Evolutionary conservation across 2,329 filamentous ascomycete genomes (phyloP), one percentile per base, ranked within the genome.

Genomic region (Fusarium incarnatum): DNA sequence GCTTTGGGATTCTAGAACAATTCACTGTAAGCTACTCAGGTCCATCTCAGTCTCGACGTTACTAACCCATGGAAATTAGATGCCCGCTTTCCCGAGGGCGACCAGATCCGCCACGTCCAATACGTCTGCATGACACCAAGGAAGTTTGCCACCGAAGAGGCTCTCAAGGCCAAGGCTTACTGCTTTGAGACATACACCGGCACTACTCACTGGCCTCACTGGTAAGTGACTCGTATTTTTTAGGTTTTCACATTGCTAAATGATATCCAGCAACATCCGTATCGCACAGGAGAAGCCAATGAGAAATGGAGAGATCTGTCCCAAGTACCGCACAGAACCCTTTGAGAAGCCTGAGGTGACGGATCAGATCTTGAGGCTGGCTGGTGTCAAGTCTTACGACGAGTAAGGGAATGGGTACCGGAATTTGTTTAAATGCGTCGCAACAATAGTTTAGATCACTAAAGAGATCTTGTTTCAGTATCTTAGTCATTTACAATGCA

Each of bases 71-170:
- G 28, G 1, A 28, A 0, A 28, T 10, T 10, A 28, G 28, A 28
- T 28, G 28, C 28, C 1, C 28, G 82, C 4, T 76, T 78, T 1
- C 77, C 81, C 0, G 76, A 73, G 18, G 75, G 75, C 2, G 61
- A 83, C 76, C 80, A 82, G 80, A 10, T 82, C 79, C 18, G 73
- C 75, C 7, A 78, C 18, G 60, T 64, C 25, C 61, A 64, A 4
- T 64, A 64, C 5, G 7, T 64, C 23, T 64, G 61, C 37, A 64
- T 64, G 61, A 64, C 61, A 34, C 61, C 61, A 23, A 34, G 61
- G 15, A 5, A 58, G 13, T 64, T 64, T n/a, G 61, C 61, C 23
- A 64, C 61, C 8, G 52, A 64, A 4, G 61, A 64, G 23, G 61
- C 61, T 8, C 48, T 64, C 2, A 8, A 58, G 22, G 45, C 61